These are phyloP conservation scores for Salix suchowensis DNA, from an alignment of 345 rosid genomes.

Conservation along the genomic window DNA sequence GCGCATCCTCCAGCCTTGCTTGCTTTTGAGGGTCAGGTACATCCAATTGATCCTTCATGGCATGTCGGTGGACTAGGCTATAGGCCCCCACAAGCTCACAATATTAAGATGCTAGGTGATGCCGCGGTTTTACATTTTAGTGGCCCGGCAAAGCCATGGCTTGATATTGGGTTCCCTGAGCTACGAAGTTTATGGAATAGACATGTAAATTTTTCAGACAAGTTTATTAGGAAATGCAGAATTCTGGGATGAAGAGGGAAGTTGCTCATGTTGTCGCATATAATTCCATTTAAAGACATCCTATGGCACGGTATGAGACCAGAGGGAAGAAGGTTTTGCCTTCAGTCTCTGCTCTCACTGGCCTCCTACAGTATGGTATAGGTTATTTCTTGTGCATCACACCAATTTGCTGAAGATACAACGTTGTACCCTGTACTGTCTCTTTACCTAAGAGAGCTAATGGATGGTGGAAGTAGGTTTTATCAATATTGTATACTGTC, in stretches of 20 bases:
- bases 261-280: constrained; percentile 13
- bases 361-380: constrained; percentile 8
- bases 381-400: constrained; percentile 41
- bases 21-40: constrained; percentile 65
- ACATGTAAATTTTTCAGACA: constrained; percentile 63
- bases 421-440: constrained; percentile 14
- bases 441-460: background rate
- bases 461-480: background rate
- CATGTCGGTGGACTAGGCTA: constrained; percentile 78
- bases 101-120: constrained; percentile 35
- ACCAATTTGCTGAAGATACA: constrained; percentile 30
- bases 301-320: constrained; percentile 22
- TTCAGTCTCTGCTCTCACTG: constrained; percentile 67
- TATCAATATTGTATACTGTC: constrained; percentile 15
- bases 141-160: constrained; percentile 97
- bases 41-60: constrained; percentile 76
- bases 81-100: constrained; percentile 29
- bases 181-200: constrained; percentile 63
- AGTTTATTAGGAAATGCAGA: constrained; percentile 69
- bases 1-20: constrained; percentile 70
- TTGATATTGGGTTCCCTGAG: constrained; percentile 65
- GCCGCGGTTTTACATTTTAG: constrained; percentile 87
- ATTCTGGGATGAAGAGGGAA: constrained; percentile 44
- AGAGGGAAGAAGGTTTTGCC: constrained; percentile 88
- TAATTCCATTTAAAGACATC: background rate